Base-by-base conservation (phyloP, 2,329 filamentous ascomycete species). In the Colletotrichum euphorbiae region DNA sequence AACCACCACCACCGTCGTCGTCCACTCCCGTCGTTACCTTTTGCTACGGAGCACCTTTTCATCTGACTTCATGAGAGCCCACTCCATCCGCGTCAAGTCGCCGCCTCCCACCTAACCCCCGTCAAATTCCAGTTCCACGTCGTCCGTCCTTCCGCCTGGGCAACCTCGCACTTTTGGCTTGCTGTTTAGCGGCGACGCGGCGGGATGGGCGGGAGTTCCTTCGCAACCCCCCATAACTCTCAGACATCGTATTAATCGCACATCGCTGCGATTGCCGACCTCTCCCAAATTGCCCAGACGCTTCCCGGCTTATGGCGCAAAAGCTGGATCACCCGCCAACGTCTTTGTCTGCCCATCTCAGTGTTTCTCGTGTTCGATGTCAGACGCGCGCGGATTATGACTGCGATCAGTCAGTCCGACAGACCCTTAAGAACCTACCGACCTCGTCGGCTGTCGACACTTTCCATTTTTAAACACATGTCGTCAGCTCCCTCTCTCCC, bases 281-380 rank as follows among this genome's bases (percentile, higher is more conserved):
- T 19, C 28, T n/a, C 21, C 52, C 36, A 11, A 19, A 43, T 9
- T 56, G 36, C 52, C 52, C 33, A 31, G 9, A 36, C 28, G 24
- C 40, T 24, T n/a, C 55, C 19, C 61, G 15, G 45, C 42, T 33
- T 50, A 36, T 58, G 33, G 33, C 40, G 21, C 42, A 17, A 28
- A 28, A 5, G 31, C 17, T 36, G 28, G 48, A 62, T 46, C 60
- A 43, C 42, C 17, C 38, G 48, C 36, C 33, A 40, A 51, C 54
- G 45, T 24, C 61, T 59, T 58, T 51, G 54, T 64, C 45, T 50
- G n/a, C n/a, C 61, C 45, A 64, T 64, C 43, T 51, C 21, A 28
- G 24, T 54, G 19, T 38, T 28, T 46, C 38, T 54, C 17, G 48
- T 15, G 24, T 36, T 36, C n/a, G 31, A 48, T 55, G 33, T 48